A percentile compares a stretch with the other conserved stretches of the same genome.
Conservation (phyloP, 257 asterid genomes). For the Gentiana macrophylla region DNA sequence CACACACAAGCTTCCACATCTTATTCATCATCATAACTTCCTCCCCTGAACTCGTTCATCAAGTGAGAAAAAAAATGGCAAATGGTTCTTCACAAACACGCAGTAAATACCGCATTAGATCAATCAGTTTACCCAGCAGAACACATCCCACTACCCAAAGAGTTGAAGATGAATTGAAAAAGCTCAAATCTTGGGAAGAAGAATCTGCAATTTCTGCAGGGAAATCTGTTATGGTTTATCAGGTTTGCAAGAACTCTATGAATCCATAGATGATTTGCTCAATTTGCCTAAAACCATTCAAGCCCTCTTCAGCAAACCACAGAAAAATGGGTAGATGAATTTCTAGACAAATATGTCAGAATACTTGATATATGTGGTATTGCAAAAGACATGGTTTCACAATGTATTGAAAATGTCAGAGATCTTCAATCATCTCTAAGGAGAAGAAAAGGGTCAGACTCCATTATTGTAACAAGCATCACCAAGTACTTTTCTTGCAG, state of each 20-base stretch:
- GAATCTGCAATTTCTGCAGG: slow-evolving; percentile 3
- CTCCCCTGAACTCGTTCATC: too few relatives aligned
- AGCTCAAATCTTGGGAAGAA: slow-evolving; percentile 6
- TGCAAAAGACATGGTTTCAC: slow-evolving; percentile 11
- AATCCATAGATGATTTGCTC: slow-evolving; percentile 20
- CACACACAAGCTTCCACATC: slow-evolving; percentile 13
- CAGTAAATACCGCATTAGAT: slow-evolving; percentile 14
- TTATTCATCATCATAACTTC: neutral
- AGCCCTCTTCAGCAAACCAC: slow-evolving; percentile 14
- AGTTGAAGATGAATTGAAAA: slow-evolving; percentile 20
- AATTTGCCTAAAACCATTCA: slow-evolving; percentile 16
- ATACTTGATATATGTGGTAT: slow-evolving; percentile 21
- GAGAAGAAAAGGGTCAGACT: slow-evolving; percentile 13
- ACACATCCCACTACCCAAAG: slow-evolving; percentile 23
- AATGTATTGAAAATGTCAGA: slow-evolving; percentile 15
- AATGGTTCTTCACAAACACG: slow-evolving; percentile 14
- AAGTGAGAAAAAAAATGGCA: slow-evolving; percentile 8
- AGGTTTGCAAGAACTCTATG: slow-evolving; percentile 14
- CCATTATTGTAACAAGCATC: slow-evolving; percentile 7
- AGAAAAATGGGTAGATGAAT: slow-evolving; percentile 14
- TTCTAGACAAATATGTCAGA: slow-evolving; percentile 18
- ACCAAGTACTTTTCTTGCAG: slow-evolving; percentile 11
- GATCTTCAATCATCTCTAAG: slow-evolving; percentile 20
- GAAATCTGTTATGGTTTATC: slow-evolving; percentile 9
- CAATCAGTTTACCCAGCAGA: slow-evolving; percentile 27